Evolutionary conservation across 305 asterid species (phyloP).

Genomic region (Fraxinus velutina): DNA sequence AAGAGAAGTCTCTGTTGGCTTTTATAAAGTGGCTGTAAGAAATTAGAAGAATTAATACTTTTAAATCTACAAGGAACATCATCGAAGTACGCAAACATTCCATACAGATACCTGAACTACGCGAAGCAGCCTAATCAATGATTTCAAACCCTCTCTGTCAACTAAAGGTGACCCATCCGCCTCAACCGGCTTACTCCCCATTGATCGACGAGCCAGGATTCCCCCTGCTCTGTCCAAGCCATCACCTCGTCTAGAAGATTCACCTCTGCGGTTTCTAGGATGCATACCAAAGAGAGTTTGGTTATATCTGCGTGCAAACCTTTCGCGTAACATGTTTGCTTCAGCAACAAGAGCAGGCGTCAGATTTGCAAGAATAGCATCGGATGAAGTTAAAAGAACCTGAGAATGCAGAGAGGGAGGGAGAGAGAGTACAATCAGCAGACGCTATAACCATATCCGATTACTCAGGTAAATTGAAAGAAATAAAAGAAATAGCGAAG

Average conservation of each 20-base stretch:
- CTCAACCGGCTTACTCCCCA: constrained; percentile 76
- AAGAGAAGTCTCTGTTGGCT: constrained; percentile 76
- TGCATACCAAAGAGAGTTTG: constrained; percentile 77
- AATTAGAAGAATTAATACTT: constrained; percentile 23
- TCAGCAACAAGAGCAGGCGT: constrained; percentile 99
- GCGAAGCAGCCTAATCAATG: constrained; percentile 87
- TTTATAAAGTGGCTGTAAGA: constrained; percentile 82
- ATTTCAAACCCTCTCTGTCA: constrained; percentile 79
- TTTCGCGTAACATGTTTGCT: constrained; percentile 92
- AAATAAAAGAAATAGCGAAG: neutral
- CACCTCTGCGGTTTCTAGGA: constrained; percentile 94
- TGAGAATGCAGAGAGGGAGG: constrained; percentile 19
- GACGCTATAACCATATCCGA: neutral
- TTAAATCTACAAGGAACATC: neutral
- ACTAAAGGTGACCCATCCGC: constrained; percentile 92
- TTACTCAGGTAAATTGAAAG: neutral
- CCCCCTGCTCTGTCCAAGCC: constrained; percentile 72
- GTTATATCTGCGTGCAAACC: constrained; percentile 93
- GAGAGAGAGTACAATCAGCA: constrained; percentile 7
- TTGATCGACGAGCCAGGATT: constrained; percentile 68
- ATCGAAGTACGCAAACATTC: constrained; percentile 14
- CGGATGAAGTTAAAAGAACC: constrained; percentile 98
- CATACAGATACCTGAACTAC: constrained; percentile 71
- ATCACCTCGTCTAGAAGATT: constrained; percentile 82
- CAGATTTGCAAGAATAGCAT: constrained; percentile 87